Evolutionary conservation across 1,284 basidiomycete genomes (phyloP), one percentile per base, ranked within the genome.

Genomic region (Apiotrichum laibachii): DNA sequence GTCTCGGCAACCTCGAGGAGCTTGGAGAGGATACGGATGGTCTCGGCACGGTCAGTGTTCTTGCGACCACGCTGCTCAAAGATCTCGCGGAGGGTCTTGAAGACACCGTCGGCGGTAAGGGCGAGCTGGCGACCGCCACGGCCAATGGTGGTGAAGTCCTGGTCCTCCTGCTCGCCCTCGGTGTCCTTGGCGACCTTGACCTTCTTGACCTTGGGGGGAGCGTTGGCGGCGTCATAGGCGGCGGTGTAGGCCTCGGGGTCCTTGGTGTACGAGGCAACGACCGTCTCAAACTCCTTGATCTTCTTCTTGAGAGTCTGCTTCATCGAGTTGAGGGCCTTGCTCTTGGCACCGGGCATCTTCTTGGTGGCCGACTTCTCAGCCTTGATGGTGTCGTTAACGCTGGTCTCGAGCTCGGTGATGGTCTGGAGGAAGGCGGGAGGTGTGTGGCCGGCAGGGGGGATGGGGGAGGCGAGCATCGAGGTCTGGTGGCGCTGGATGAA

Each of bases 1-100:
- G 80, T 78, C 40, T 85, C 85, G 13, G 93, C 87, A 18, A 95
- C 89, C 67, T 88, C 87, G 34, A 95, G 83, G n/a, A 98, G 84
- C 72, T 89, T 88, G 72, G 90, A 87, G 21, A 99, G 84, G 61
- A 92, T 92, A 61, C 86, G 86, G 66, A 97, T 91, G 82, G 98
- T 95, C 79, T 98, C 94, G 46, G 84, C 85, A 63, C 96, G 88
- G 79, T 99, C 94, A 52, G 96, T 99, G 80, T 95, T 95, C 92
- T 99, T 99, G 79, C 93, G 92, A 35, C 96, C 96, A 66, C 96
- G 87, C 49, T 92, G 92, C 72, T 99, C 96, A 75, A 97, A 88
- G 46, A 99, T 87, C 46, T 88, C 84, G 68, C 92, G 87, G 34
- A 99, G 84, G 64, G 88, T 90, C 81, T 97, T 97, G 83, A 94